Conservation (phyloP, 805 yeast species). For the Candida maris region DNA sequence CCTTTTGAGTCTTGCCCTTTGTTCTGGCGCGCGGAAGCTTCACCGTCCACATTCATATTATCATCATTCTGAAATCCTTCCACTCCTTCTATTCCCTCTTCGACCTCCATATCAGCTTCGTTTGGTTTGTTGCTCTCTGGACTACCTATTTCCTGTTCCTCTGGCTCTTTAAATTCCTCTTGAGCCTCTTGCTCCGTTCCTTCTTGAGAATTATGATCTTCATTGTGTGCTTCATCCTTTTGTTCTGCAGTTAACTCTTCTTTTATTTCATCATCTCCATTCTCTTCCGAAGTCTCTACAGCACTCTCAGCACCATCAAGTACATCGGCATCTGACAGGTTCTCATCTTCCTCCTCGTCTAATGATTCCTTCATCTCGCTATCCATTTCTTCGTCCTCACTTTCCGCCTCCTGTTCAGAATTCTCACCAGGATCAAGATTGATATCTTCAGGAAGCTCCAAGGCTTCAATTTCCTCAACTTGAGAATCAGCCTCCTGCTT, state of each 20-base stretch:
- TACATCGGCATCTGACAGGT: slow-evolving; percentile 20
- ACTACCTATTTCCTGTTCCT: slow-evolving; percentile 25
- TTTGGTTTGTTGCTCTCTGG: slow-evolving; percentile 2
- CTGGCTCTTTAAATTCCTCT: slow-evolving; percentile 12
- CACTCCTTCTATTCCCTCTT: slow-evolving; percentile 17
- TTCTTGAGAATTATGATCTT: slow-evolving; percentile 25
- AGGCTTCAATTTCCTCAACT: slow-evolving; percentile 79
- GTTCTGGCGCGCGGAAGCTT: slow-evolving; percentile 33
- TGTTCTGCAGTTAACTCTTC: slow-evolving; percentile 27
- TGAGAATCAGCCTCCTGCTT: slow-evolving; percentile 65
- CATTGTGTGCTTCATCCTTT: slow-evolving; percentile 19
- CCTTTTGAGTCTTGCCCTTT: slow-evolving; percentile 35
- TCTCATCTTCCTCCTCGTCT: slow-evolving; percentile 17
- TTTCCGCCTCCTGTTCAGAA: slow-evolving; percentile 62
- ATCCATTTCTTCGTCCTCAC: slow-evolving; percentile 34
- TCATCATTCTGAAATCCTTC: slow-evolving; percentile 32
- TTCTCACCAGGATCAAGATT: slow-evolving; percentile 80
- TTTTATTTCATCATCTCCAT: slow-evolving; percentile 22
- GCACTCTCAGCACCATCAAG: slow-evolving; percentile 22
- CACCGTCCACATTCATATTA: slow-evolving; percentile 30
- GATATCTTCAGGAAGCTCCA: slow-evolving; percentile 91
- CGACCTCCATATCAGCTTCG: slow-evolving; percentile 17
- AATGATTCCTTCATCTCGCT: slow-evolving; percentile 32
- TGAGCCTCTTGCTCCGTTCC: slow-evolving; percentile 29
- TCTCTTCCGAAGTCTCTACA: slow-evolving; percentile 9